Percentiles rank a stretch among this genome's conserved stretches.
Conservation (phyloP, 2,329 filamentous ascomycete species). For the Blumeria graminis region DNA sequence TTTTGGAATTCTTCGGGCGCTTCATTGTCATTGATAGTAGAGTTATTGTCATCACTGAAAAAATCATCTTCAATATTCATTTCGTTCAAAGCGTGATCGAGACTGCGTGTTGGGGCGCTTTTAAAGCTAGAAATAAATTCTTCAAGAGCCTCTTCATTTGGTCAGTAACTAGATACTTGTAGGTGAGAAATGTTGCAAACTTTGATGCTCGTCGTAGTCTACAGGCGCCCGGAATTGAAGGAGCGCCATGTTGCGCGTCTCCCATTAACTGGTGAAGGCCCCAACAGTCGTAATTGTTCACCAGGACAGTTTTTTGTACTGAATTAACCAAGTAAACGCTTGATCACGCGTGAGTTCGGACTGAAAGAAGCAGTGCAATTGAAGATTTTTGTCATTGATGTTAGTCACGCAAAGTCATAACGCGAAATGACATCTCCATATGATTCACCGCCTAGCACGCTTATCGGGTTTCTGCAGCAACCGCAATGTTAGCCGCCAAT, state of each 20-base stretch:
- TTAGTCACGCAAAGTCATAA: no score
- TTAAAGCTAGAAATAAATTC: conserved; percentile 80
- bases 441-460: no score
- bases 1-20: conserved; percentile 19
- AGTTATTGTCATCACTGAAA: conserved; percentile 67
- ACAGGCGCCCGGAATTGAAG: conserved; percentile 55
- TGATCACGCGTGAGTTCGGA: no score
- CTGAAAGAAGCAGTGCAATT: no score
- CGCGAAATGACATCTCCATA: no score
- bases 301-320: no score
- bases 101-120: conserved; percentile 38
- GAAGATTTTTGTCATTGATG: no score
- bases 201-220: conserved; percentile 69
- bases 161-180: conserved; percentile 4
- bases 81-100: conserved; percentile 60
- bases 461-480: no score
- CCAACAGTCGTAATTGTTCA: background rate
- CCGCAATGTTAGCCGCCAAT: no score
- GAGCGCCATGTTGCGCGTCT: conserved; percentile 47
- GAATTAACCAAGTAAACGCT: no score
- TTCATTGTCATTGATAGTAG: conserved; percentile 20
- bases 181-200: conserved; percentile 23
- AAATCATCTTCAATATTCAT: conserved; percentile 75
- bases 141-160: conserved; percentile 46
- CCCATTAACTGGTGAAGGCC: conserved; percentile 4